These are phyloP conservation scores for Talaromyces sp. DNA, from an alignment of 2,329 filamentous ascomycete genomes.

Conservation along the genomic window DNA sequence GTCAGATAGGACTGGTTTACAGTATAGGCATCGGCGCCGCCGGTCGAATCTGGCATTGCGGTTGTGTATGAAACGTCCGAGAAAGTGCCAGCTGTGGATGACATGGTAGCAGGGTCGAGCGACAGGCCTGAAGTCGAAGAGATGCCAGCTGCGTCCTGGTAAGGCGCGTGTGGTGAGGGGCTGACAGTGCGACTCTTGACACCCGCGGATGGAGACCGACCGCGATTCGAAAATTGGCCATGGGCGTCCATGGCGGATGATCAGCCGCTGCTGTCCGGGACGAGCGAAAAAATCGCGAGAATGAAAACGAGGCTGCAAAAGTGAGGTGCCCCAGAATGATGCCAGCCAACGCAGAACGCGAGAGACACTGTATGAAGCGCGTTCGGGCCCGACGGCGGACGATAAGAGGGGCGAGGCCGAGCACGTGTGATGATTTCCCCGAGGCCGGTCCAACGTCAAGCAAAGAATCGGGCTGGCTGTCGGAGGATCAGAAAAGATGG, in stretches of 20 bases:
- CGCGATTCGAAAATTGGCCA: slow-evolving; percentile 18
- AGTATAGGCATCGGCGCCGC: slow-evolving; percentile 28
- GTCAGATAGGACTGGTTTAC: slow-evolving; percentile 30
- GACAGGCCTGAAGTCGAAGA: slow-evolving; percentile 22
- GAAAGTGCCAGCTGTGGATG: slow-evolving; percentile 25
- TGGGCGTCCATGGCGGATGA: slow-evolving; percentile 5
- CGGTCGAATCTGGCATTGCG: slow-evolving; percentile 17
- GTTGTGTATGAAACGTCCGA: slow-evolving; percentile 27
- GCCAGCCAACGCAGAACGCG: background rate
- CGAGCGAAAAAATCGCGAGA: background rate
- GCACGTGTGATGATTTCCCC: background rate
- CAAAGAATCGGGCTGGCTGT: background rate
- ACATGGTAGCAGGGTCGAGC: slow-evolving; percentile 27
- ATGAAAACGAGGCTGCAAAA: background rate
- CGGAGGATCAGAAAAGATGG: background rate
- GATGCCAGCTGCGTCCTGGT: slow-evolving; percentile 20
- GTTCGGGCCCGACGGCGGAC: background rate
- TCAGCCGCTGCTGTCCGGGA: background rate
- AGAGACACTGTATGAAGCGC: background rate
- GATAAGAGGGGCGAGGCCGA: background rate
- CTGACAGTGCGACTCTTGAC: slow-evolving; percentile 37
- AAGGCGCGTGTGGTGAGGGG: slow-evolving; percentile 34
- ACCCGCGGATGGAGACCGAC: slow-evolving; percentile 30
- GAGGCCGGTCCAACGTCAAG: background rate
- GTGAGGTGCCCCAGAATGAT: background rate